These are phyloP conservation scores for Isoetes taiwanensis DNA, from an alignment of 75 land plant genomes.

Conservation along the genomic window DNA sequence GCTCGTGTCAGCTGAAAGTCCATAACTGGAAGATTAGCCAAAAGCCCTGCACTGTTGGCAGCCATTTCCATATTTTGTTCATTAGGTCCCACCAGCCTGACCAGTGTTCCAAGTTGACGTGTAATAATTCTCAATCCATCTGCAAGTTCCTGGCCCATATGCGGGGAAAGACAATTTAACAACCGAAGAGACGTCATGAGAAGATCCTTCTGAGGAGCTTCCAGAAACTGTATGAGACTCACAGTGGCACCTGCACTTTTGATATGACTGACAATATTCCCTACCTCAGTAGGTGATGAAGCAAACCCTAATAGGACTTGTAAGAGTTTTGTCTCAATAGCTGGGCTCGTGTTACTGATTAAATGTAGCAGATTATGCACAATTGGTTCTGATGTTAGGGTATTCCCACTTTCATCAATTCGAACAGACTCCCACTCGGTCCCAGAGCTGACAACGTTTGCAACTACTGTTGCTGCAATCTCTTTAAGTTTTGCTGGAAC, in stretches of 20 bases:
- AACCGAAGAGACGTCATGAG: constrained; percentile 33
- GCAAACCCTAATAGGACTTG: constrained; percentile 28
- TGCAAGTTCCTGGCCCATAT: constrained; percentile 45
- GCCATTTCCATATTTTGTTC: constrained; percentile 32
- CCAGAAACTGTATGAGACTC: constrained; percentile 43
- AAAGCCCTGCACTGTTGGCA: constrained; percentile 34
- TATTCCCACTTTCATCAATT: constrained; percentile 33
- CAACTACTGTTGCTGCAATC: constrained; percentile 42
- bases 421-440: constrained; percentile 22
- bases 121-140: constrained; percentile 50
- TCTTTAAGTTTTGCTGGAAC: constrained; percentile 27
- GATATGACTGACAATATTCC: constrained; percentile 26
- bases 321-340: constrained; percentile 23
- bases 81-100: constrained; percentile 22
- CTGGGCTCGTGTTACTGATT: constrained; percentile 39
- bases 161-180: constrained; percentile 26
- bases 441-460: constrained; percentile 41
- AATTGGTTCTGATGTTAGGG: constrained; percentile 36
- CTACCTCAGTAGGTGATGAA: constrained; percentile 14
- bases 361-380: constrained; percentile 36
- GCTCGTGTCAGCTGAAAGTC: constrained; percentile 42
- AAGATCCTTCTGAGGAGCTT: constrained; percentile 36
- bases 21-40: constrained; percentile 46
- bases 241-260: constrained; percentile 36
- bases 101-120: constrained; percentile 48